Percentiles rank a stretch among this genome's conserved stretches.
Conservation (phyloP, 2,329 filamentous ascomycete species). For the Trichoderma harzianum region DNA sequence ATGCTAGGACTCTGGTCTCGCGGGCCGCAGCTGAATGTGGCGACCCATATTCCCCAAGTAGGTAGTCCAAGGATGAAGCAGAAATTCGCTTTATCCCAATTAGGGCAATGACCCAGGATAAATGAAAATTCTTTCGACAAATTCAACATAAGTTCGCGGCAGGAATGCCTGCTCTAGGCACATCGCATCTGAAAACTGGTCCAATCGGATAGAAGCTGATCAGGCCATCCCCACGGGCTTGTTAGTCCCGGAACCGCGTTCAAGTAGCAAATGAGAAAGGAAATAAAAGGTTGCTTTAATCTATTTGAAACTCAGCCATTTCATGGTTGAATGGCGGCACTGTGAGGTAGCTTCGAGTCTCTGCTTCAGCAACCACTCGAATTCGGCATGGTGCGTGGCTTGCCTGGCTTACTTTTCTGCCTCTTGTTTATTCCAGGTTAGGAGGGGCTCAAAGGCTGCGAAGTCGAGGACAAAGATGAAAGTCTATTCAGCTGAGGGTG, state of each 20-base stretch:
- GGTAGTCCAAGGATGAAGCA: background rate
- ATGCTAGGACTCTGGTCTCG: background rate
- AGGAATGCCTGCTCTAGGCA: constrained; percentile 10
- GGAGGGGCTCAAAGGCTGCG: background rate
- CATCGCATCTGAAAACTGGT: background rate
- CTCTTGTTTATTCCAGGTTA: background rate
- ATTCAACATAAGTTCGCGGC: constrained; percentile 4
- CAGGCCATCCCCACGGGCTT: background rate
- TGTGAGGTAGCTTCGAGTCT: constrained; percentile 1
- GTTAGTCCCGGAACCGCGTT: background rate
- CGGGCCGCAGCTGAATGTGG: background rate
- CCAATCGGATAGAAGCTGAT: constrained; percentile 1
- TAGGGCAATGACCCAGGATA: background rate
- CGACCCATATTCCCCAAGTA: background rate
- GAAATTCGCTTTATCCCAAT: background rate
- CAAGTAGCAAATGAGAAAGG: constrained; percentile 11
- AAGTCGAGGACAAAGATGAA: background rate
- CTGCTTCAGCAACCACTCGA: background rate
- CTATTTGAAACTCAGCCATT: constrained; percentile 12
- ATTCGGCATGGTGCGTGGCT: constrained; percentile 10
- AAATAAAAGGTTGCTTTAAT: background rate
- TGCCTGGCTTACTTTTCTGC: background rate
- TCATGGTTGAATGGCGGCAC: background rate
- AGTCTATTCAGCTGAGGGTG: constrained; percentile 10
- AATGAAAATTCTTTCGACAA: constrained; percentile 1